Evolutionary conservation across 768 basidiomycete species (phyloP), one percentile per base, ranked within the genome.

Genomic region (Guyanaporus albipodus): DNA sequence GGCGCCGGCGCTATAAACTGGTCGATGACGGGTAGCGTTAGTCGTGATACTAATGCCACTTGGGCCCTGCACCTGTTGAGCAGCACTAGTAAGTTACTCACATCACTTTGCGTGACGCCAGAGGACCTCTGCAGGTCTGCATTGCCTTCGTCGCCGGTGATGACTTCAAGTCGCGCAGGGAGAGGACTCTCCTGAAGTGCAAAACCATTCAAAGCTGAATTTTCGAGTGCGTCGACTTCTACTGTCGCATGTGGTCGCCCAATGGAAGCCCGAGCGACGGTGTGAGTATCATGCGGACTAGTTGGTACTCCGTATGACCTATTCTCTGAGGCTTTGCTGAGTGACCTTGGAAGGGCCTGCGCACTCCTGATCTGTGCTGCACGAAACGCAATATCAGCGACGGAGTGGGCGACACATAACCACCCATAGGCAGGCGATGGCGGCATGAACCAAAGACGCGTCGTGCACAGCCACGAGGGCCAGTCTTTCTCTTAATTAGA

Each of bases 371-470:
- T 74, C 28, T 73, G 75, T 4, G 80, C 80, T 27, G 82, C 84
- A 72, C 82, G 77, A 10, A 75, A 69, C 28, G 84, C 60, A 44
- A 90, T 80, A 45, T 84, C 79, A 43, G 73, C 69, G 17, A 77
- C 66, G 12, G 83, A 78, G 48, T 78, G 75, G 38, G 78, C 68
- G 24, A 86, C 85, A 58, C 83, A 84, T 46, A 85, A 62, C 79
- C 82, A 85, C 71, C 83, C 85, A 68, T 77, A 87, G 11, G 75
- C 75, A 27, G 82, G 76, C 38, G 83, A 75, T 40, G 85, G 82
- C 55, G 84, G 82, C 85, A 87, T 86, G 49, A 47, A 42, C 27
- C 1, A 35, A 19, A 27, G 17, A 33, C 21, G 15, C 40, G 33
- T 37, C 28, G 3, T 33, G 45, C 52, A 55, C 52, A 50, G 56